A percentile compares a stretch with the other conserved stretches of the same genome.
phyloP scores from a whole-genome alignment of 257 asterid species.

The Fraxinus cuspidata region DNA sequence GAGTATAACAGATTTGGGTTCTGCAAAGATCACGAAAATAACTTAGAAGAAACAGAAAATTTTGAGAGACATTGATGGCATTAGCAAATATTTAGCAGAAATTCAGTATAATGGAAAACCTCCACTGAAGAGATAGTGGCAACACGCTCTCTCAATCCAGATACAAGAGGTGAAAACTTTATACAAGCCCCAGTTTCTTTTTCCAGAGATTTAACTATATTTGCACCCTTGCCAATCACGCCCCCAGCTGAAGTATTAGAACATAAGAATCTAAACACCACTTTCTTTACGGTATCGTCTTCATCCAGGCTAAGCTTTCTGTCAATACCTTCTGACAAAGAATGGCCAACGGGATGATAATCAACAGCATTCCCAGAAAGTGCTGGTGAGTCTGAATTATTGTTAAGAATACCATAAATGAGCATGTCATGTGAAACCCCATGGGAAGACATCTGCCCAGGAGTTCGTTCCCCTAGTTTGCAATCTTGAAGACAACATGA shows the following conservation, averaged over 20 bases:
- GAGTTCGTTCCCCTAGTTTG: constrained; percentile 30
- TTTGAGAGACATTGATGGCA: constrained; percentile 7
- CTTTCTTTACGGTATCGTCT: constrained; percentile 34
- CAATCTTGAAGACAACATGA: constrained; percentile 51
- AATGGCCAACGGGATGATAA: constrained; percentile 33
- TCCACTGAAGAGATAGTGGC: constrained; percentile 54
- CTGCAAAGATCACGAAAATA: constrained; percentile 38
- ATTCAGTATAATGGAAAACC: constrained; percentile 36
- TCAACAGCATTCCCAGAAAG: constrained; percentile 25
- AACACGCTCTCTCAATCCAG: constrained; percentile 55
- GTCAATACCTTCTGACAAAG: constrained; percentile 41
- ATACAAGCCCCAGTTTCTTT: constrained; percentile 62
- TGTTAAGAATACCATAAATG: constrained; percentile 23
- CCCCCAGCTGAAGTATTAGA: constrained; percentile 50
- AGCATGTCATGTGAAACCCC: constrained; percentile 23
- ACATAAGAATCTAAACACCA: constrained; percentile 55
- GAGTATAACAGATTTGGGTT: constrained; percentile 39
- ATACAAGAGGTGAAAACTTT: constrained; percentile 43
- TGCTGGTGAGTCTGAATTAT: constrained; percentile 13
- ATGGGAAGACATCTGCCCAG: constrained; percentile 26
- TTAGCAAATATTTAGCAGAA: constrained; percentile 19
- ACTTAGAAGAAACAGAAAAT: constrained; percentile 16
- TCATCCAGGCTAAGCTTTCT: constrained; percentile 40
- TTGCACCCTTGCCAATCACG: constrained; percentile 56
- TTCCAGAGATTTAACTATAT: constrained; percentile 45